These are phyloP conservation scores for Cladophialophora exuberans DNA, from an alignment of 2,329 filamentous ascomycete species.

Conservation along the genomic window DNA sequence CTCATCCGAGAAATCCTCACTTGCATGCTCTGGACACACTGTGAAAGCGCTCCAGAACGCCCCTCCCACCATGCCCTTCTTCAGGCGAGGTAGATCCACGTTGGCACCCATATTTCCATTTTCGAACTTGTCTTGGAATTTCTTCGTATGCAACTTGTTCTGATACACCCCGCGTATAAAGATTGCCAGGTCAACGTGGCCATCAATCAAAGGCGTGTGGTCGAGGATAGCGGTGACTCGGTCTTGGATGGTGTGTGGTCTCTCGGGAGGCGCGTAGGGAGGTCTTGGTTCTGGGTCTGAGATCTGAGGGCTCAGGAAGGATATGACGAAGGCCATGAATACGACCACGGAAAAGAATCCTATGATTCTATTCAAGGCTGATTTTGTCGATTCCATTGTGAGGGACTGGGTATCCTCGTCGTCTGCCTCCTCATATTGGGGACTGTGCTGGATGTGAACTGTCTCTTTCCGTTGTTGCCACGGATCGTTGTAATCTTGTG, in stretches of 20 bases:
- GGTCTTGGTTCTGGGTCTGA: conserved; percentile 12
- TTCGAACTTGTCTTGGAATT: conserved; percentile 76
- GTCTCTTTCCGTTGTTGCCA: conserved; percentile 8
- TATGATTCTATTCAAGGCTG: conserved; percentile 22
- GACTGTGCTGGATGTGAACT: not conserved
- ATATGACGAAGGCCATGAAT: conserved; percentile 26
- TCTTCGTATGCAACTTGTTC: conserved; percentile 75
- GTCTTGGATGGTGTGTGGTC: conserved; percentile 37
- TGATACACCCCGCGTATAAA: conserved; percentile 67
- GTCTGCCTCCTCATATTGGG: conserved; percentile 10
- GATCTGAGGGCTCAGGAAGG: conserved; percentile 23
- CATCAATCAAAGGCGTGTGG: conserved; percentile 64
- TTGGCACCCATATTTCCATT: conserved; percentile 70
- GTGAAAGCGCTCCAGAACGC: conserved; percentile 93
- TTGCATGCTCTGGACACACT: conserved; percentile 72
- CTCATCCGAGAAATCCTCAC: conserved; percentile 39
- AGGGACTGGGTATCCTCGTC: conserved; percentile 22
- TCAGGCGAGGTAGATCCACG: conserved; percentile 77
- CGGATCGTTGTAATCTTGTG: conserved; percentile 1
- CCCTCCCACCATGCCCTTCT: conserved; percentile 73
- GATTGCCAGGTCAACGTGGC: conserved; percentile 86
- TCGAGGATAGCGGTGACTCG: conserved; percentile 50
- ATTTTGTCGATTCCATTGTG: conserved; percentile 17
- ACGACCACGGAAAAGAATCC: conserved; percentile 31
- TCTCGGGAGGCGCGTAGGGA: not conserved